Evolutionary conservation across 2,329 filamentous ascomycete genomes (phyloP), one percentile per base, ranked within the genome.

Genomic region (Scedosporium minutisporum): DNA sequence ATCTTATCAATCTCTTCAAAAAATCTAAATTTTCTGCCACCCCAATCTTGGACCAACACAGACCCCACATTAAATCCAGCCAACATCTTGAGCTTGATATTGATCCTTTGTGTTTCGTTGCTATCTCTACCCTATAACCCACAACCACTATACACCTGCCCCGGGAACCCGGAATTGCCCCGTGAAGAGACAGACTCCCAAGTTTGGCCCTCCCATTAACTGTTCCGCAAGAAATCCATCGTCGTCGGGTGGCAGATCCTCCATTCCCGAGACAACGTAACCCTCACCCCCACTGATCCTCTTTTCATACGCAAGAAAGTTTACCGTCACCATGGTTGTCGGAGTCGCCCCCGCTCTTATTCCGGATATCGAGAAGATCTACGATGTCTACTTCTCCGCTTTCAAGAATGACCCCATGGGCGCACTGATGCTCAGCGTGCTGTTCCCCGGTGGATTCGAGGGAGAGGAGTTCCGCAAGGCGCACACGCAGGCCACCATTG

Each of bases 351-450:
- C 78, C 23, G 76, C 77, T 14, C 69, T 80, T 41, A 74, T 79
- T 62, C 73, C 76, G 5, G 78, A 80, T 66, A 79, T 80, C 67
- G 71, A 72, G 33, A 70, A 70, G 41, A 72, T 80, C 41, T 81
- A 80, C 70, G 74, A 80, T 63, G 70, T 74, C 59, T 80, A 80
- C 70, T 80, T 80, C 64, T 68, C 70, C 21, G 75, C 78, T 48
- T 81, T 80, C 70, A 70, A 73, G 46, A 64, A 68, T 48, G 74
- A 76, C 48, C 60, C 65, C 27, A 76, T 77, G 68, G 72, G 74
- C 62, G 70, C 70, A 7, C 64, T 76, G 41, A 76, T 80, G 65
- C 71, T 78, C 57, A 70, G 75, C 21, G 72, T 78, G 16, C 69
- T 80, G 14, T 79, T 79, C 62, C 75, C 78, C 0, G 65, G 62